Percentiles rank a stretch among this genome's conserved stretches.
Conservation (phyloP, 345 rosid species). For the Boechera stricta region DNA sequence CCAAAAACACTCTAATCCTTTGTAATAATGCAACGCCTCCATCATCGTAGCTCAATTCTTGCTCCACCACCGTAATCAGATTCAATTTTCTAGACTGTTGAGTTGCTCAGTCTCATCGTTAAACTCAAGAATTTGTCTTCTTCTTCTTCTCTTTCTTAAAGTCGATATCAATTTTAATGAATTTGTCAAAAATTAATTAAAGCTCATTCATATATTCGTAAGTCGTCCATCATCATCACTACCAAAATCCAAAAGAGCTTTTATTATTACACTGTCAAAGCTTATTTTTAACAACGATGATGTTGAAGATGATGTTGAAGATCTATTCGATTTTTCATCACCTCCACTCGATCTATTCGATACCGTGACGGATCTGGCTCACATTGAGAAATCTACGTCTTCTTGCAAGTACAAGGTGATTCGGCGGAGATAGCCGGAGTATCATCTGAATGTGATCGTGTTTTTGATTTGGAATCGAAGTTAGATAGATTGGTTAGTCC, state of each 20-base stretch:
- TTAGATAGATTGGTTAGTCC: slow-evolving; percentile 56
- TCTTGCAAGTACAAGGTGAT: slow-evolving; percentile 57
- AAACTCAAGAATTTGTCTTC: slow-evolving; percentile 42
- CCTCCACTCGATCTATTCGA: slow-evolving; percentile 59
- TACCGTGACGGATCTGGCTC: slow-evolving; percentile 65
- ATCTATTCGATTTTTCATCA: slow-evolving; percentile 50
- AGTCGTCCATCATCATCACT: background rate
- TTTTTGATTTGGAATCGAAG: slow-evolving; percentile 68
- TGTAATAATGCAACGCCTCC: slow-evolving; percentile 92
- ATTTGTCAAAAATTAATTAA: background rate
- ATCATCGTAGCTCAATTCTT: slow-evolving; percentile 82
- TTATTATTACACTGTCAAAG: slow-evolving; percentile 4
- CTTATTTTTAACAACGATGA: slow-evolving; percentile 30
- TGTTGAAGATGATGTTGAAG: slow-evolving; percentile 27
- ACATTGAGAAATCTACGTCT: slow-evolving; percentile 53
- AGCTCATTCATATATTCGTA: background rate
- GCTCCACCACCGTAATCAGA: slow-evolving; percentile 83
- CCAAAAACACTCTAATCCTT: too few species aligned
- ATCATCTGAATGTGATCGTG: slow-evolving; percentile 62
- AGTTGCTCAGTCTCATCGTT: slow-evolving; percentile 32
- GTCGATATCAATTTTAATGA: background rate
- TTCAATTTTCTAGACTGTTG: slow-evolving; percentile 10
- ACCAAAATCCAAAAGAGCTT: slow-evolving; percentile 27
- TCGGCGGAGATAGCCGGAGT: slow-evolving; percentile 50
- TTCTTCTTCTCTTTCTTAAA: background rate